These are phyloP conservation scores for Huiozyma naganishii DNA, from an alignment of 805 yeast genomes.

Conservation along the genomic window DNA sequence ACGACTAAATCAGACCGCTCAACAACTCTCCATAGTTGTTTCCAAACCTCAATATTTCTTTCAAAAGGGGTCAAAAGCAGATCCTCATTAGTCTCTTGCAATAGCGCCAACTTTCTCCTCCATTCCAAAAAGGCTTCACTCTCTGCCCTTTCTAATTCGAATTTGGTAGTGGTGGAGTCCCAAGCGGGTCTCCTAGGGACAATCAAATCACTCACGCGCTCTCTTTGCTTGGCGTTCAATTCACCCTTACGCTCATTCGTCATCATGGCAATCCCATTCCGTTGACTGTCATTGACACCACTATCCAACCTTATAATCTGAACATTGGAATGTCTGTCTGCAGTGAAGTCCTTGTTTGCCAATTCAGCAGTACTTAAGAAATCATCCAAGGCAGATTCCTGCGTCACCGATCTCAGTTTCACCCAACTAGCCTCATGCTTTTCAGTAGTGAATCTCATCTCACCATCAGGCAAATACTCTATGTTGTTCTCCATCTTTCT, in stretches of 20 bases:
- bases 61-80: conserved; percentile 90
- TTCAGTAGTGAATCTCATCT: conserved; percentile 76
- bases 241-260: conserved; percentile 55
- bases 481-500: conserved; percentile 59
- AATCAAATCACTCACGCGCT: conserved; percentile 59
- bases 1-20: conserved; percentile 91
- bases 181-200: conserved; percentile 92
- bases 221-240: conserved; percentile 50
- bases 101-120: conserved; percentile 80
- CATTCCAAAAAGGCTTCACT: conserved; percentile 85
- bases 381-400: conserved; percentile 88
- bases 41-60: conserved; percentile 95
- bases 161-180: conserved; percentile 59
- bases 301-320: conserved; percentile 68
- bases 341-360: conserved; percentile 93
- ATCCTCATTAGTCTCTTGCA: conserved; percentile 72
- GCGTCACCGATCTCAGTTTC: conserved; percentile 85
- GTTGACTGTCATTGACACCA: conserved; percentile 27
- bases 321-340: conserved; percentile 75
- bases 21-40: conserved; percentile 95
- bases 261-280: conserved; percentile 47
- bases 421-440: conserved; percentile 83
- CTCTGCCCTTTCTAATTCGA: conserved; percentile 76
- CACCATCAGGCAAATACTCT: conserved; percentile 73
- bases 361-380: conserved; percentile 90